Base-by-base conservation (phyloP, 306 rosid species). In the Quercus glauca region DNA sequence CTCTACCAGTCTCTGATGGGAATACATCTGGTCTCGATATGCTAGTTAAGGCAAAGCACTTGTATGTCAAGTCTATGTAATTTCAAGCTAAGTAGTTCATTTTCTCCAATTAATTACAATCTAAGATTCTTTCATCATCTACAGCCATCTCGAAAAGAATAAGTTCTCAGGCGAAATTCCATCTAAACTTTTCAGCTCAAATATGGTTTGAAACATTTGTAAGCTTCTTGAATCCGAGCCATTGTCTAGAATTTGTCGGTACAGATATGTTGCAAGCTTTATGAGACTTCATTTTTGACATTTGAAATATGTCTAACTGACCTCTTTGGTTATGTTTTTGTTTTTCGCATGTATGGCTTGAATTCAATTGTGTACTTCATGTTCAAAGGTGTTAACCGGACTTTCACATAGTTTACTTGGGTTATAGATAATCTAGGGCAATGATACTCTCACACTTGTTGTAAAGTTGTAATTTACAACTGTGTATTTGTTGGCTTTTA, bases 111-210 rank as follows among this genome's bases (percentile, higher is more conserved):
- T 31, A 65, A 10, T 37, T 5, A 15, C 21, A 43, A 28, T 69
- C 59, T 65, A 43, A 52, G 59, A 45, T 65, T 71, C 19, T 49
- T 57, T 19, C 23, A 25, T 55, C 35, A 19, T 67, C 15, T 67
- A 12, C 78, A 86, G 85, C 74, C 87, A 86, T 78, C 43, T 86
- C 23, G 78, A 78, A 35, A 77, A 61, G 28, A 86, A 86, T 26
- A 56, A 60, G 20, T 73, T 86, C 78, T 57, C 71, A 1, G 87
- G 85, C 8, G 1, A 1, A 31, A 86, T 86, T 77, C 85, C 83
- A 35, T 55, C 68, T 0, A 0, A 55, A 65, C 85, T 76, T n/a
- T 86, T 83, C 71, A 79, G 33, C 55, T 25, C 89, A 53, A 71
- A 74, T 4, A 86, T 82, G 87, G 6, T 0, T 0, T 82, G 64